Evolutionary conservation across 768 basidiomycete genomes (phyloP), one percentile per base, ranked within the genome.

Genomic region (Fistulinella prunicolor): DNA sequence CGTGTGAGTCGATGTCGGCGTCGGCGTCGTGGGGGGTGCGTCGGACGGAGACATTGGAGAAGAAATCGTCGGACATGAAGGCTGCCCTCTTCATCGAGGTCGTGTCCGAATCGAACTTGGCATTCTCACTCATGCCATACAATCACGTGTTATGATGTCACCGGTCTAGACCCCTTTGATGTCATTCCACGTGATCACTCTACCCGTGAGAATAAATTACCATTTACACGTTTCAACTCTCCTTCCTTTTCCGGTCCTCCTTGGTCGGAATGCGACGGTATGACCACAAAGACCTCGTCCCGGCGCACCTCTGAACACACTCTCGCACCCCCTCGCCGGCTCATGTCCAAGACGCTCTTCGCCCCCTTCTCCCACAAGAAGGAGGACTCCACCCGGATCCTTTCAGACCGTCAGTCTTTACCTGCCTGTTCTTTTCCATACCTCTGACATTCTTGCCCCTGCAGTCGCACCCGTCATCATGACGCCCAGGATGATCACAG

Each of bases 391-490:
- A 78, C 80, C 13, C 78, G 76, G 60, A 85, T 92, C 44, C 72
- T 92, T 14, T 78, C 87, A 45, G 87, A 88, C 65, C 74, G 89
- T 92, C 70, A 60, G 86, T 61, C 2, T 23, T 29, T 22, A 6
- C 22, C 28, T 24, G n/a, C 9, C 17, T 32, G n/a, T 41, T n/a
- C 17, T 32, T 12, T 32, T 12, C 9, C 30, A 32, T 9, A 16
- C 30, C 34, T 36, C 50, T 46, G 35, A 14, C 44, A 38, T 36
- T 37, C n/a, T n/a, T 44, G 55, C 47, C 41, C 61, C 84, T 41
- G 1, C 42, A 66, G 91, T 94, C 64, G 90, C 90, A 13, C 90
- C 90, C 12, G 83, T 85, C 51, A 89, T 94, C 57, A 90, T 94
- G 89, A 92, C 89, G 3, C 90, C 91, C 20, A 76, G 83, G 47